Conservation (phyloP, 805 yeast genomes). For the Kodamaea hsintzibuensis region DNA sequence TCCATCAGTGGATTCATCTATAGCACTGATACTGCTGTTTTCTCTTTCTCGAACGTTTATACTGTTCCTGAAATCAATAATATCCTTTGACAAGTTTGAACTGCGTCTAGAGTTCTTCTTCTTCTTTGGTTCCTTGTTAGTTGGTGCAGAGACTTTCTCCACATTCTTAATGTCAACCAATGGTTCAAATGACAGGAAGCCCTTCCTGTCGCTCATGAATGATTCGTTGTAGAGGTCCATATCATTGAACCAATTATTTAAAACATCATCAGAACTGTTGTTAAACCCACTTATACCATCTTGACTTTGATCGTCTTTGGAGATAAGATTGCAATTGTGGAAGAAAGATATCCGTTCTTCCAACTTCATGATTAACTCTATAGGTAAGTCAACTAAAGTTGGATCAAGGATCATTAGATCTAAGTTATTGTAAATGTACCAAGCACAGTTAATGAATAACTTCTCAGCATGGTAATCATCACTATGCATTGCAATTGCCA, state of each 20-base stretch:
- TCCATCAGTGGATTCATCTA: slow-evolving; percentile 21
- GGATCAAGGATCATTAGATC: slow-evolving; percentile 58
- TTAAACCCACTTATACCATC: slow-evolving; percentile 20
- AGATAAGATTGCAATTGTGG: slow-evolving; percentile 24
- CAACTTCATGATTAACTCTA: slow-evolving; percentile 24
- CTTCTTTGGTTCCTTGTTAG: slow-evolving; percentile 17
- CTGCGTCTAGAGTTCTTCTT: slow-evolving; percentile 25
- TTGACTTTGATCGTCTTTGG: neutral
- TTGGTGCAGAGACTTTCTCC: slow-evolving; percentile 7
- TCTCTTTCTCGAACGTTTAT: slow-evolving; percentile 14
- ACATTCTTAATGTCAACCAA: slow-evolving; percentile 33
- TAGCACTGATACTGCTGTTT: slow-evolving; percentile 11
- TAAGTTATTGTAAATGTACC: slow-evolving; percentile 68
- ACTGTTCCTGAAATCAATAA: slow-evolving; percentile 27
- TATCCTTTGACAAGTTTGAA: slow-evolving; percentile 22
- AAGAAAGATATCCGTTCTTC: slow-evolving; percentile 31
- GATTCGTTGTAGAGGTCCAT: slow-evolving; percentile 25
- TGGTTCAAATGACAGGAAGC: slow-evolving; percentile 35
- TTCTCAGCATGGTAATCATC: slow-evolving; percentile 51
- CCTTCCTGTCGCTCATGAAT: slow-evolving; percentile 37
- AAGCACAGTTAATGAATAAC: slow-evolving; percentile 59
- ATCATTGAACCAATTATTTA: slow-evolving; percentile 24
- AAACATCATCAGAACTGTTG: slow-evolving; percentile 14
- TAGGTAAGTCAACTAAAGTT: slow-evolving; percentile 27
- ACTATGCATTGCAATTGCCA: slow-evolving; percentile 55